Evolutionary conservation across 768 basidiomycete species (phyloP).

Genomic region (Amanita brunnescens): DNA sequence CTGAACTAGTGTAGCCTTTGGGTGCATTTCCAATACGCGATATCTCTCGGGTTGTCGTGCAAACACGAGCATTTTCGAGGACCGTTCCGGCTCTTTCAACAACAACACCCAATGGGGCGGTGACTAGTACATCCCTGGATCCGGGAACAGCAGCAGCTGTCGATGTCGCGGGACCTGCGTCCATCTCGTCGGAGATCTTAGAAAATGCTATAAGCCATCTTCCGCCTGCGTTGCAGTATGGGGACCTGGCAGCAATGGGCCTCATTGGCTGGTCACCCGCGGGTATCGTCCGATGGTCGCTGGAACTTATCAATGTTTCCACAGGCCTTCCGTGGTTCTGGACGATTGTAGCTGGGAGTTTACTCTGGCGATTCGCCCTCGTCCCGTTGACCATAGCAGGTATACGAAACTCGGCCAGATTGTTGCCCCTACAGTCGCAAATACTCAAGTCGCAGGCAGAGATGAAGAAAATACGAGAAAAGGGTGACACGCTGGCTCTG

Average conservation of each 20-base stretch:
- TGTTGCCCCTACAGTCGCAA: constrained; percentile 52
- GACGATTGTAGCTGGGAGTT: constrained; percentile 61
- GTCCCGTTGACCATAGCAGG: constrained; percentile 53
- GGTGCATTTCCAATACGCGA: not conserved
- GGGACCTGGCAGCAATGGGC: constrained; percentile 64
- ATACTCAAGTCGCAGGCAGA: constrained; percentile 39
- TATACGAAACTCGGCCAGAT: constrained; percentile 47
- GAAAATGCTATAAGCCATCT: constrained; percentile 10
- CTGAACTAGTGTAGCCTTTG: not conserved
- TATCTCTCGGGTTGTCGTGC: not conserved
- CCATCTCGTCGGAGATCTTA: constrained; percentile 4
- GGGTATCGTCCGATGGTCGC: constrained; percentile 50
- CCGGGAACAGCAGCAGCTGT: not conserved
- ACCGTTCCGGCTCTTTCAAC: not conserved
- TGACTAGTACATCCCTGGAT: not conserved
- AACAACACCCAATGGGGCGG: not conserved
- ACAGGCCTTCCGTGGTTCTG: constrained; percentile 78
- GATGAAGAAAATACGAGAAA: constrained; percentile 25
- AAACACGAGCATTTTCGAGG: constrained; percentile 2
- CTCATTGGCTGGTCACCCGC: constrained; percentile 56
- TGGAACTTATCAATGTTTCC: constrained; percentile 62
- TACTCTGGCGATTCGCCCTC: constrained; percentile 51
- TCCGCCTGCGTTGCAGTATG: constrained; percentile 49
- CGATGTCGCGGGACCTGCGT: not conserved
- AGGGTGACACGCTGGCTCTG: constrained; percentile 38